These are phyloP conservation scores for Silene conica DNA, from an alignment of 148 eudicot genomes.

Conservation along the genomic window DNA sequence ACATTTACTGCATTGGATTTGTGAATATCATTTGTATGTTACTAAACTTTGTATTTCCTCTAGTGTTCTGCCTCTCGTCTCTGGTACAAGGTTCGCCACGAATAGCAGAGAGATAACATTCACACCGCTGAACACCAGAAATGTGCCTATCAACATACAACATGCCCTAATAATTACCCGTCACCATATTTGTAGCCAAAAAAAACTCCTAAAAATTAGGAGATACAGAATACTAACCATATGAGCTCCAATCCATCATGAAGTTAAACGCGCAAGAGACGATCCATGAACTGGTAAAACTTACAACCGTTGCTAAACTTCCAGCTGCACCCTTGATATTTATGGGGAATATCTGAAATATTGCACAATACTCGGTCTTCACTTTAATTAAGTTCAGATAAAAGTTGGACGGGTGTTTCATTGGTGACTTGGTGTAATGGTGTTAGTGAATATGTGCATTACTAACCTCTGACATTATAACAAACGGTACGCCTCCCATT, in stretches of 20 bases:
- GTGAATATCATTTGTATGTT: slow-evolving; percentile 1
- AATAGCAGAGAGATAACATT: slow-evolving; percentile 23
- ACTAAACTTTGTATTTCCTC: slow-evolving; percentile 32
- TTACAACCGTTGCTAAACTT: slow-evolving; percentile 26
- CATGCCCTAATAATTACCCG: background rate
- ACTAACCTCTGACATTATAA: slow-evolving; percentile 43
- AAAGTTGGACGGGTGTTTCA: background rate
- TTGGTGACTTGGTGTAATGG: background rate
- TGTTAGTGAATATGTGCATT: background rate
- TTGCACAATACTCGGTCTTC: background rate
- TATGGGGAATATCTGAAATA: slow-evolving; percentile 36
- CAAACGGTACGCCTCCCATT: slow-evolving; percentile 33
- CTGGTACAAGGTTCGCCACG: slow-evolving; percentile 29
- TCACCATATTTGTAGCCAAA: no score
- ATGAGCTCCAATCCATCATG: slow-evolving; percentile 36
- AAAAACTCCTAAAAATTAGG: no score
- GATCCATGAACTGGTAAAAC: slow-evolving; percentile 24
- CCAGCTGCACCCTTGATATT: slow-evolving; percentile 38
- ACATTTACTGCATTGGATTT: no score
- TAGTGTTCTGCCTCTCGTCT: slow-evolving; percentile 29
- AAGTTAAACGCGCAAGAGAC: slow-evolving; percentile 34
- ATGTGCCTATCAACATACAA: slow-evolving; percentile 18
- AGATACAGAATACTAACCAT: slow-evolving; percentile 13
- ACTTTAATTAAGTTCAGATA: background rate
- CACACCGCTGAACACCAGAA: slow-evolving; percentile 25